phyloP scores from a whole-genome alignment of 805 yeast species.

The Cyberlindnera xishuangbannaensis region DNA sequence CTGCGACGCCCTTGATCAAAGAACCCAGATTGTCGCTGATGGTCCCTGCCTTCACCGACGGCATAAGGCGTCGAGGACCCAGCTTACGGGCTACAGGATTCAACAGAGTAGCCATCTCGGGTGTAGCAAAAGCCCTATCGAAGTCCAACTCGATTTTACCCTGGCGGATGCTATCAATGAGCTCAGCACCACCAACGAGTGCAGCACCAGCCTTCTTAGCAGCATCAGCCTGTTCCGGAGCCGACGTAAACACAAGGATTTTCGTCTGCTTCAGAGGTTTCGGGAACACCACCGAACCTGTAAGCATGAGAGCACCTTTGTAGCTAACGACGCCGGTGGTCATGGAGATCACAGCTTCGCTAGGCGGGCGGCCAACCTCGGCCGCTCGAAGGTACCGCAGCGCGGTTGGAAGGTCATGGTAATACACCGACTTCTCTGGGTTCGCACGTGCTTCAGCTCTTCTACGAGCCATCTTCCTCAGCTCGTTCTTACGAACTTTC shows the following conservation, averaged over 20 bases:
- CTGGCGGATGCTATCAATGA: conserved; percentile 54
- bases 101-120: conserved; percentile 65
- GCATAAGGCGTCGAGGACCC: conserved; percentile 90
- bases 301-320: conserved; percentile 69
- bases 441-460: conserved; percentile 35
- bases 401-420: conserved; percentile 68
- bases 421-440: conserved; percentile 51
- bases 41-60: conserved; percentile 80
- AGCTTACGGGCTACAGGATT: conserved; percentile 67
- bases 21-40: conserved; percentile 60
- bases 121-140: conserved; percentile 80
- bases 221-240: conserved; percentile 43
- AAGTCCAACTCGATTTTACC: conserved; percentile 48
- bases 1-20: conserved; percentile 50
- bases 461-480: conserved; percentile 31
- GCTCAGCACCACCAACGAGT: conserved; percentile 65
- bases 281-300: conserved; percentile 70
- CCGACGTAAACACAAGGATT: conserved; percentile 63
- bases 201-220: conserved; percentile 56
- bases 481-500: conserved; percentile 28
- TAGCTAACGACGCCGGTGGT: conserved; percentile 63
- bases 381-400: conserved; percentile 78
- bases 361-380: conserved; percentile 77
- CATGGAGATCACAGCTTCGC: conserved; percentile 65
- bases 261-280: conserved; percentile 61